Evolutionary conservation across 306 rosid genomes (phyloP).

Genomic region (Cotoneaster glaucophyllus): DNA sequence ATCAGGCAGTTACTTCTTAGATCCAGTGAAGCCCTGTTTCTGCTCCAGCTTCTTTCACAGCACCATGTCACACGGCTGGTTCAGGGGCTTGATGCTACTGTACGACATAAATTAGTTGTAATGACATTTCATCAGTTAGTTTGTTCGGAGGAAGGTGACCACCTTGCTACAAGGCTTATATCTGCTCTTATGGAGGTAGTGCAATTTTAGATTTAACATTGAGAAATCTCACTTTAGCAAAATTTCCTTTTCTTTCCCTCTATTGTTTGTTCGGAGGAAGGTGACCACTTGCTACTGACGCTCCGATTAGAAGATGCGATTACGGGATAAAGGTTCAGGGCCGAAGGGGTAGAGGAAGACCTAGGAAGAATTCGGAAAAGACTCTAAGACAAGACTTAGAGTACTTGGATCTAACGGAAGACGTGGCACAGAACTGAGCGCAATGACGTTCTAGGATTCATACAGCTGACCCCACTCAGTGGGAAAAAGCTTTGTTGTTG

Average conservation of each 20-base stretch:
- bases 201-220: slow-evolving; percentile 14
- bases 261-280: not conserved
- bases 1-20: slow-evolving; percentile 90
- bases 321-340: too few relatives aligned
- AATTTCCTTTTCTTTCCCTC: not conserved
- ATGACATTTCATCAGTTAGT: slow-evolving; percentile 86
- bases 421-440: too few relatives aligned
- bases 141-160: slow-evolving; percentile 95
- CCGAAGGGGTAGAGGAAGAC: too few relatives aligned
- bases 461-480: too few relatives aligned
- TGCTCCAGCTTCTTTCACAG: slow-evolving; percentile 96
- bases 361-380: too few relatives aligned
- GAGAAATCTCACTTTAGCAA: slow-evolving; percentile 18
- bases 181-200: slow-evolving; percentile 93
- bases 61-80: slow-evolving; percentile 85
- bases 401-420: too few relatives aligned
- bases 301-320: too few relatives aligned
- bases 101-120: slow-evolving; percentile 60
- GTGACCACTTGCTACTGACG: too few relatives aligned
- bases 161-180: slow-evolving; percentile 76
- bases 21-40: slow-evolving; percentile 82
- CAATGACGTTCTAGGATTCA: too few relatives aligned
- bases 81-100: slow-evolving; percentile 70
- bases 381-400: too few relatives aligned
- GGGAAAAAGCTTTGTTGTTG: too few relatives aligned